phyloP scores from a whole-genome alignment of 345 rosid genomes.

The Acer saccharum region DNA sequence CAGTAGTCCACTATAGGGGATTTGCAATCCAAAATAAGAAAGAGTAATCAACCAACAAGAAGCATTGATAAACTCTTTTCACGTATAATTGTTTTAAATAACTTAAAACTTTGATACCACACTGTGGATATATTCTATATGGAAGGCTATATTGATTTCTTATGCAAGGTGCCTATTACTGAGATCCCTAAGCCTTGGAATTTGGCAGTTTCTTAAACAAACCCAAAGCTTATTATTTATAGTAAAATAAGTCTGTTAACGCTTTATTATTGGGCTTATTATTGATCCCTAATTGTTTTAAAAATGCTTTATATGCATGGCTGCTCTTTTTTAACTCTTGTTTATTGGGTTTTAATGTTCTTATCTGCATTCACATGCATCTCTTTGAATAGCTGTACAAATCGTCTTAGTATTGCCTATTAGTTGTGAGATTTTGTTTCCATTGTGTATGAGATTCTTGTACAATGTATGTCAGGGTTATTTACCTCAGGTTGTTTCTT shows the following conservation, averaged over 20 bases:
- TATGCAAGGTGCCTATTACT: background rate
- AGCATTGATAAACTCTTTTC: background rate
- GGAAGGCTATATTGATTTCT: background rate
- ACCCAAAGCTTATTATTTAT: background rate
- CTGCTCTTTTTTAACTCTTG: background rate
- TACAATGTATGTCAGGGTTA: constrained; percentile 11
- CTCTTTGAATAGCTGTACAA: background rate
- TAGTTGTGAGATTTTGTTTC: background rate
- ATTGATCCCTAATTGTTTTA: too few relatives aligned
- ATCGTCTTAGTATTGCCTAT: background rate
- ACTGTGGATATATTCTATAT: background rate
- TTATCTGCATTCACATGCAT: background rate
- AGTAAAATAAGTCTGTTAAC: background rate
- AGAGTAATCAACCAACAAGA: background rate
- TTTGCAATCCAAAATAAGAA: background rate
- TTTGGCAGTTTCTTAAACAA: background rate
- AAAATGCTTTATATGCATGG: background rate
- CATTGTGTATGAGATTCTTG: background rate
- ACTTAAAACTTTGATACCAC: background rate
- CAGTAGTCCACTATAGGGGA: background rate
- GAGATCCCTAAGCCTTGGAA: background rate
- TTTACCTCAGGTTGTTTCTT: constrained; percentile 17
- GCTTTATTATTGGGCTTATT: too few relatives aligned
- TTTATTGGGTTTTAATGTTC: background rate
- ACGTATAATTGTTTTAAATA: background rate